phyloP scores from a whole-genome alignment of 257 asterid genomes.

The Handroanthus guayacan region DNA sequence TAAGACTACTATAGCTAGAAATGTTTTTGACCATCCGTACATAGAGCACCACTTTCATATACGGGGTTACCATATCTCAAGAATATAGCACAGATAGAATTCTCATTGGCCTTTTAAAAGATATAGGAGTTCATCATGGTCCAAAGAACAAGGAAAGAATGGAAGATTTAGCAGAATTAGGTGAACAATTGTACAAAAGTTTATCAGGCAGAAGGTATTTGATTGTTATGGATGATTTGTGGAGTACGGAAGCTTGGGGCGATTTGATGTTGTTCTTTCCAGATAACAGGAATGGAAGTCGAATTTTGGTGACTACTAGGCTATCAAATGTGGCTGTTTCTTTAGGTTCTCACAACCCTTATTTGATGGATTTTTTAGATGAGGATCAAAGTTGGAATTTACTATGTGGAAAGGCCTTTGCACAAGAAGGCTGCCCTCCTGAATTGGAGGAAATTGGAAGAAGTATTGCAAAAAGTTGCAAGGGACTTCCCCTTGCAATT shows the following conservation, averaged over 20 bases:
- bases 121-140: not conserved
- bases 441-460: conserved; percentile 3
- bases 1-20: too few species aligned
- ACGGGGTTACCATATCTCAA: too few species aligned
- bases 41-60: too few species aligned
- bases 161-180: not conserved
- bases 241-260: not conserved
- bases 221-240: not conserved
- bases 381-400: not conserved
- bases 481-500: conserved; percentile 28
- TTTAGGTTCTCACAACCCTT: not conserved
- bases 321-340: conserved; percentile 1
- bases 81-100: not conserved
- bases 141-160: not conserved
- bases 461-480: conserved; percentile 19
- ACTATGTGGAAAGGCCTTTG: not conserved
- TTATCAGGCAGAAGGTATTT: not conserved
- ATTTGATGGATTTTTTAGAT: too few species aligned
- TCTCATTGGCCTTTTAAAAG: not conserved
- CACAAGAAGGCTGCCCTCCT: not conserved
- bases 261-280: not conserved
- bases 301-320: conserved; percentile 14
- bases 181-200: not conserved
- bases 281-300: not conserved
- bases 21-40: too few species aligned